Base-by-base conservation (phyloP, 345 rosid species). In the Brassica nigra region DNA sequence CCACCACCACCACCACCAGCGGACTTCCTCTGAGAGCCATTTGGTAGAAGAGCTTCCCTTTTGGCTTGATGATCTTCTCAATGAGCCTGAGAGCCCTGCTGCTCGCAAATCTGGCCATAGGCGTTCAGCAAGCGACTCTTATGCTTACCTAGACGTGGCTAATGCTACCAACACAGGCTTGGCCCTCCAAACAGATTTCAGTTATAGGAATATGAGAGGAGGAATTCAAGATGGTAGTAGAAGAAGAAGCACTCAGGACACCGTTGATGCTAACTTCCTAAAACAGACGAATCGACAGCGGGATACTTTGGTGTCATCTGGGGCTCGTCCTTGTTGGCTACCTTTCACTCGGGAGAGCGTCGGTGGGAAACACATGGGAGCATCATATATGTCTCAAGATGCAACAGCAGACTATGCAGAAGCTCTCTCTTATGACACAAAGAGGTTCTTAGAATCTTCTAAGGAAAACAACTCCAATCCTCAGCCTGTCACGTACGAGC, bases 31-130 rank as follows among this genome's bases (percentile, higher is more conserved):
- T 18, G 98, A 93, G 88, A 90, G 94, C 69, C 74, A 89, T 70
- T 75, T 92, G 64, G 74, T 88, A 66, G 99, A 96, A 73, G 98
- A 93, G 80, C 98, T 91, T 82, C 99, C 99, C 73, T 96, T 94
- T 74, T 96, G 99, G 99, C 94, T 93, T 77, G 98, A 96, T 86
- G 99, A 96, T 86, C 94, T 93, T 65, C 97, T 96, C 71, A 89
- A 93, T 34, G 99, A 96, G 82, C 98, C 98, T 0, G 98, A 96
- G 69, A 96, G 91, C 37, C 98, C 98, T 70, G 95, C 86, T 69
- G 95, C 86, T 20, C 89, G 89, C 28, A 88, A 78, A 87, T 96
- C 91, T 49, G 92, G 94, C 76, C 99, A 96, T 86, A 84, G 99
- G 67, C 97, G 99, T 47, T 96, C 98, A 28, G 93, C 99, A 4